These are phyloP conservation scores for Penicillium sp. DNA, from an alignment of 2,329 filamentous ascomycete genomes.

Conservation along the genomic window DNA sequence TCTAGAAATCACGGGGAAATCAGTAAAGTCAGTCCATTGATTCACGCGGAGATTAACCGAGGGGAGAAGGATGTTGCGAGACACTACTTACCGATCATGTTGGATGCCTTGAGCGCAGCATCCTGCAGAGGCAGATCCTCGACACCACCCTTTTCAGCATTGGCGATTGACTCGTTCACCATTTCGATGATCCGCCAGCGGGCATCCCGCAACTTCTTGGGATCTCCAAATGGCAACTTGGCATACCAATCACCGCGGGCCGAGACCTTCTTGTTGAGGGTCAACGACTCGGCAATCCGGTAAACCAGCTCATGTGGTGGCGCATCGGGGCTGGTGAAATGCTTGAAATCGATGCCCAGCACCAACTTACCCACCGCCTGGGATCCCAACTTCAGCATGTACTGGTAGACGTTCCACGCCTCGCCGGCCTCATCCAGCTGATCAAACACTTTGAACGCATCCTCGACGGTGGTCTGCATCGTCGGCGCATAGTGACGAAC, in stretches of 20 bases:
- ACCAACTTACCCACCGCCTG: constrained; percentile 42
- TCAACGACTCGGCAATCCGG: constrained; percentile 46
- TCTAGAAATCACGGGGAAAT: constrained; percentile 1
- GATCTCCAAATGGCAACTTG: constrained; percentile 54
- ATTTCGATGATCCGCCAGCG: constrained; percentile 15
- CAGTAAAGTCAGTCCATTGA: background rate
- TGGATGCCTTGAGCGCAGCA: constrained; percentile 14
- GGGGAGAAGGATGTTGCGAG: background rate
- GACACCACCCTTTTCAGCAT: constrained; percentile 12
- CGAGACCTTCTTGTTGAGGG: constrained; percentile 55
- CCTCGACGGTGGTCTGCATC: constrained; percentile 52
- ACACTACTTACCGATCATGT: constrained; percentile 16
- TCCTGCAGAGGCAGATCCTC: constrained; percentile 18
- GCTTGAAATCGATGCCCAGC: constrained; percentile 42
- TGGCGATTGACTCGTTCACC: constrained; percentile 16
- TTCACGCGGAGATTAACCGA: background rate
- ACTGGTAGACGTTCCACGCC: constrained; percentile 46
- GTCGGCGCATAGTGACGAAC: constrained; percentile 46
- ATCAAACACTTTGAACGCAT: constrained; percentile 46
- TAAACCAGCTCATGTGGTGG: constrained; percentile 49
- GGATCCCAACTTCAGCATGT: constrained; percentile 46
- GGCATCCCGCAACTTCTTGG: constrained; percentile 35
- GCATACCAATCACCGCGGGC: constrained; percentile 53
- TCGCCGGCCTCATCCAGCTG: constrained; percentile 43
- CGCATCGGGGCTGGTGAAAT: constrained; percentile 41